Evolutionary conservation across 305 asterid genomes (phyloP), one percentile per base, ranked within the genome.

Genomic region (Coffea humblotiana): DNA sequence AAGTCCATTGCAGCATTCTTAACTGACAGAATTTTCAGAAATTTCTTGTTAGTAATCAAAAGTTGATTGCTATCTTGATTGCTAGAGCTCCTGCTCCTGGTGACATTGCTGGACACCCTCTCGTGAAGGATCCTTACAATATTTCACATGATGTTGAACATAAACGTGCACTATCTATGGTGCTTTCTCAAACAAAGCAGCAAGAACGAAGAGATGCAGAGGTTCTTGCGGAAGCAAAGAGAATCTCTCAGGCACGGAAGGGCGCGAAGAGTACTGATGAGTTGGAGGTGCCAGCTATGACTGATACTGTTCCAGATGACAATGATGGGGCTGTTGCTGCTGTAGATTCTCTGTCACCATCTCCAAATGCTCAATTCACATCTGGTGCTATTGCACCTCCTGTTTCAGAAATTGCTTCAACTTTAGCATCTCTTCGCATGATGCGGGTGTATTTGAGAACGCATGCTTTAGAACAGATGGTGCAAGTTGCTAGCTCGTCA

Each of bases 401-500:
- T 72, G 95, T 85, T 29, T 83, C 93, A 51, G 98, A 94, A 89
- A 91, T 86, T 82, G 93, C 95, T 82, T 82, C 97, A 8, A 94
- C 94, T 81, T 68, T 90, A 76, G 91, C 93, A 82, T 92, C 97
- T 81, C 97, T 96, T 82, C 96, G 97, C 77, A 84, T 72, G 94
- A 84, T 96, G 88, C 94, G 92, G 69, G 97, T 96, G 69, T 91
- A 94, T 88, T 88, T 92, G 85, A 88, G 98, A 78, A 87, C 98
- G 68, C 90, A 96, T 87, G 97, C 92, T 64, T 92, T 90, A 76
- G 98, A 91, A 81, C 98, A 94, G 89, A 92, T 94, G 97, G 98
- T 96, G 86, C 97, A 96, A 92, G 99, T 97, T 77, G 99, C 95
- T 75, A 96, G 98, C 87, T 96, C 99, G 45, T 94, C 97, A 48